A percentile compares a stretch with the other conserved stretches of the same genome.
These are phyloP conservation scores for Tetrahymena malaccensis DNA, from an alignment of 73 alveolate genomes.

Conservation along the genomic window DNA sequence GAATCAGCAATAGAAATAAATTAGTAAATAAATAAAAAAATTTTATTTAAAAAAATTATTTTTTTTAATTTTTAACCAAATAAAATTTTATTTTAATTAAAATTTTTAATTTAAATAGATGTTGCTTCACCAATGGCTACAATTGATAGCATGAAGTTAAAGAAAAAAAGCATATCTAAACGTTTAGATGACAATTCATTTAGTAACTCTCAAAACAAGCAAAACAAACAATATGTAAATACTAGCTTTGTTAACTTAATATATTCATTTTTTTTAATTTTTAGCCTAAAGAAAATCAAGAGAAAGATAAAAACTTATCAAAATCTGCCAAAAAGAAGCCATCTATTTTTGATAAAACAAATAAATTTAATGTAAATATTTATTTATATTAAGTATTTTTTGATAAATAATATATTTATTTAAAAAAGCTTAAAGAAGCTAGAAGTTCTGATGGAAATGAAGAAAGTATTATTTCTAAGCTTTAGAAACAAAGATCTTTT, in stretches of 20 bases:
- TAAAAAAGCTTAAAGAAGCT: too few relatives aligned
- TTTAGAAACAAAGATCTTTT: neutral
- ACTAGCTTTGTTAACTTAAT: too few relatives aligned
- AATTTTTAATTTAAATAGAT: neutral
- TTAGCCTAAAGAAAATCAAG: neutral
- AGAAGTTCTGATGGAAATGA: neutral
- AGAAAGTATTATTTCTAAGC: neutral
- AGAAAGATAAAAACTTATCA: neutral
- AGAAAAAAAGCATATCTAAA: neutral
- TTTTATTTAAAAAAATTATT: too few relatives aligned
- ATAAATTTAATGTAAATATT: neutral
- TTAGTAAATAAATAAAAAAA: neutral
- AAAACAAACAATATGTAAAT: neutral
- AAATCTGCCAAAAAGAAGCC: neutral
- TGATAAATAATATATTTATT: too few relatives aligned
- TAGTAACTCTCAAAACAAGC: neutral
- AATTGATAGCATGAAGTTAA: neutral
- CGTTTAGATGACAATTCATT: neutral
- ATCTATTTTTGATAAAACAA: neutral
- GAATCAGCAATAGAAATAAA: neutral
- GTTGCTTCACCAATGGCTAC: neutral
- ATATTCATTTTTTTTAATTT: too few relatives aligned
- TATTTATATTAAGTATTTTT: too few relatives aligned
- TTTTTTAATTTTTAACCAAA: too few relatives aligned
- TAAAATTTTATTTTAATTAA: too few relatives aligned